Evolutionary conservation across 1,284 basidiomycete species (phyloP), one percentile per base, ranked within the genome.

Genomic region (Meripilus lineatus): DNA sequence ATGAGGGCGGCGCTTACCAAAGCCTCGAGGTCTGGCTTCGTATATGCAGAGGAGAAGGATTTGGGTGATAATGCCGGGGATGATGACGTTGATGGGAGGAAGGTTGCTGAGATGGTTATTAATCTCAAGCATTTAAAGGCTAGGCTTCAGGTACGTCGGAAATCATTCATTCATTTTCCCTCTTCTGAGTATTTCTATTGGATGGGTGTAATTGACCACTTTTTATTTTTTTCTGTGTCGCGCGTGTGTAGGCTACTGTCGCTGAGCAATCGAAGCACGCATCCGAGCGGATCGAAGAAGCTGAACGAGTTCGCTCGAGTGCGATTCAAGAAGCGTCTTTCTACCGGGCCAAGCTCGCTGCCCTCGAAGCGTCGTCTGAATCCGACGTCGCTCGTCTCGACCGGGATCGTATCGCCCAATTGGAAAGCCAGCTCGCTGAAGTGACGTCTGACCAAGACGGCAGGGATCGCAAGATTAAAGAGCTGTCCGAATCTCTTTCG

Each of bases 241-340:
- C 45, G 40, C 13, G 21, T 48, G 38, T 50, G 14, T 54, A 93
- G 89, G 76, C 76, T 4, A 72, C 75, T 22, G 73, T 94, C 57
- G 74, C 77, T 7, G 82, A 83, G 45, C 90, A 93, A 64, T 83
- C 88, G 1, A 81, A 77, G 40, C 70, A 75, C 32, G 81, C 85
- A 5, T 91, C 91, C 5, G 85, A 90, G 34, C 84, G 84, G 38
- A 65, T 95, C 5, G 72, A 78, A 13, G 90, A 93, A 50, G 84
- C 89, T 2, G 92, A 97, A 52, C 80, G 86, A 30, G 69, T 84
- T 45, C 87, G 88, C 51, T 67, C 75, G 4, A 84, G 81, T 39
- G 95, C 96, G 1, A 66, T 92, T 5, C 92, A 99, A 63, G 96
- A 99, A 64, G 90, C 95, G 2, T 91, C 94, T 1, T 99, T 90